A percentile compares a stretch with the other conserved stretches of the same genome.
These are phyloP conservation scores for Strigomonas galati DNA, from an alignment of 208 protist genomes.

Conservation along the genomic window DNA sequence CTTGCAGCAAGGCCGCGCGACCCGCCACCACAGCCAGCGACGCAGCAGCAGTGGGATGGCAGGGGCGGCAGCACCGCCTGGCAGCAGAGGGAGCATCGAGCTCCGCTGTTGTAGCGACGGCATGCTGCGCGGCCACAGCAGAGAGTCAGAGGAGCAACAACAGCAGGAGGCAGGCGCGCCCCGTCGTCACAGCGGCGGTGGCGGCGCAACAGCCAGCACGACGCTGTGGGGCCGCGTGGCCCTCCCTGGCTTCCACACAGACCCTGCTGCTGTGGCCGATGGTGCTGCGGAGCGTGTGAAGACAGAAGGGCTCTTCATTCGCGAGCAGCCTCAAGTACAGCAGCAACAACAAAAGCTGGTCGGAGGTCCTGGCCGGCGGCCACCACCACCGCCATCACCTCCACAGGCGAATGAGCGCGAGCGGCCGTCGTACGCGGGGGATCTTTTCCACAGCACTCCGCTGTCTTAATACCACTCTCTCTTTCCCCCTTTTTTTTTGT, in stretches of 20 bases:
- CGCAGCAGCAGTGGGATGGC: too few relatives aligned
- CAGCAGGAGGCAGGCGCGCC: too few relatives aligned
- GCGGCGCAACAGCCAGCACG: background rate
- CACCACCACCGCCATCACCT: too few relatives aligned
- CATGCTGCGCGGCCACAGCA: background rate
- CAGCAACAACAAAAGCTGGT: background rate
- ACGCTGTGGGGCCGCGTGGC: background rate
- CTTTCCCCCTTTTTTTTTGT: too few relatives aligned
- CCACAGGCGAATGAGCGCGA: too few relatives aligned
- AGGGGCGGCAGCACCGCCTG: too few relatives aligned
- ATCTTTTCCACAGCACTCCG: too few relatives aligned
- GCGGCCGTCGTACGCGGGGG: too few relatives aligned
- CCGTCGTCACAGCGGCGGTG: background rate
- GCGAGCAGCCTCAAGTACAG: background rate
- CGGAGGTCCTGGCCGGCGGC: too few relatives aligned
- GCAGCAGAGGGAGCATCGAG: background rate
- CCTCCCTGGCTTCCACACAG: background rate
- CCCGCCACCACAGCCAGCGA: too few relatives aligned
- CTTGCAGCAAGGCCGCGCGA: background rate
- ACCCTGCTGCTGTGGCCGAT: background rate
- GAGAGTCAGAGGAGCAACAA: background rate
- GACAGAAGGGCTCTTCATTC: background rate
- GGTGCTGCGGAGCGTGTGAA: too few relatives aligned
- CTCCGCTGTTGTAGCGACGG: background rate
- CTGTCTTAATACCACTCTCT: too few relatives aligned